Evolutionary conservation across 2,329 filamentous ascomycete species (phyloP), one percentile per base, ranked within the genome.

Genomic region (Ophiostoma fasciatum): DNA sequence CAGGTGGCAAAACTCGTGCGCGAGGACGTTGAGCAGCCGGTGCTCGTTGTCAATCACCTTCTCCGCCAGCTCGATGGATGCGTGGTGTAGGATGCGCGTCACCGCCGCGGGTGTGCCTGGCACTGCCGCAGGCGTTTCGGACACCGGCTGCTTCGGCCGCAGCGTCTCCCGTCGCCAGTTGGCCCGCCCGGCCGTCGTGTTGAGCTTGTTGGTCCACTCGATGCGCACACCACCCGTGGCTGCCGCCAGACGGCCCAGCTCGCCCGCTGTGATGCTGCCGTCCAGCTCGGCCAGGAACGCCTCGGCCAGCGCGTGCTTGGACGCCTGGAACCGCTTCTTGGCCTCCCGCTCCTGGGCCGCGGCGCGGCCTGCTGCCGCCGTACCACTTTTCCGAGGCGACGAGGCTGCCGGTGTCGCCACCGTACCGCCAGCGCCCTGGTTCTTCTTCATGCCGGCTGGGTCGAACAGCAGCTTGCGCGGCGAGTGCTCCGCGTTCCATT

Each of bases 1-100:
- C 2, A 96, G 62, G 51, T 98, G 90, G 55, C 90, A 96, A 61
- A 90, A 96, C 49, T 98, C 90, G 54, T 98, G 90, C 0, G 88
- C 84, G n/a, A 96, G 60, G 0, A 90, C 85, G 54, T 94, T 94
- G 44, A 90, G 67, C 1, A 96, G 68, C 4, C 83, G 74, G 39
- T 79, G 58, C 46, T 82, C 73, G 49, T 78, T 70, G 51, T 84
- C 75, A 42, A 96, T 85, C 31, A 94, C 78, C 53, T 92, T 93
- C 37, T 82, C 75, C 0, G 87, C 83, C 3, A 96, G 71, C 52
- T 96, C 87, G 49, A 96, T 94, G 13, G 66, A 74, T 9, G 83
- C 84, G 53, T 88, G 74, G 46, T 71, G 66, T 14, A 59, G 58
- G 46, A 65, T 52, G 11, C 47, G 34, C 13, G 48, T 48, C 10